Conservation (phyloP, 176 grass and related monocot species). For the Cenchrus americanus region DNA sequence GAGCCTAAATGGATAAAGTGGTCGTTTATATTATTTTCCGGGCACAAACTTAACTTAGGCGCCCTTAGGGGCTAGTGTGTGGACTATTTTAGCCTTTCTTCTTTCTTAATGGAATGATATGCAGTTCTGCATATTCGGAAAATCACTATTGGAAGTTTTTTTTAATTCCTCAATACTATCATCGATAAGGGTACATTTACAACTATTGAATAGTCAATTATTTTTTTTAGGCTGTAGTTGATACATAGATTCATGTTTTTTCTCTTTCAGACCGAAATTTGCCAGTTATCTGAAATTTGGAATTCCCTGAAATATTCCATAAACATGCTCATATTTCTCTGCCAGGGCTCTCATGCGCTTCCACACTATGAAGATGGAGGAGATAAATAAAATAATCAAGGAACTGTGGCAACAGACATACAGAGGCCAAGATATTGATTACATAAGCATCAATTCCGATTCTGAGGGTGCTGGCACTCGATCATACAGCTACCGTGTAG, state of each 20-base stretch:
- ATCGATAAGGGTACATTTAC: background rate
- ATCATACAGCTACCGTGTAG: slow-evolving; percentile 94
- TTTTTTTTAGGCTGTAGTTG: background rate
- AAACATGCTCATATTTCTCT: slow-evolving; percentile 31
- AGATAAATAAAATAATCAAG: slow-evolving; percentile 99
- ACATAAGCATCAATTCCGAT: slow-evolving; percentile 92
- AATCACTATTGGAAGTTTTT: background rate
- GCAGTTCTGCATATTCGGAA: no score
- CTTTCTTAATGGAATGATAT: no score
- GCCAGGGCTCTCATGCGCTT: slow-evolving; percentile 92
- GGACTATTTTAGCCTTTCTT: no score
- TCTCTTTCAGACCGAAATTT: background rate
- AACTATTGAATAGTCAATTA: background rate
- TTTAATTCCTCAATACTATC: background rate
- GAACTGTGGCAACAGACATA: slow-evolving; percentile 99
- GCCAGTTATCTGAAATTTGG: background rate
- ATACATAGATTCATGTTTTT: background rate
- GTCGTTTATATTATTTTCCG: no score
- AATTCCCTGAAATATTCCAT: background rate
- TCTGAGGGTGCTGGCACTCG: slow-evolving; percentile 88
- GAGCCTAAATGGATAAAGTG: no score
- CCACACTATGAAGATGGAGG: slow-evolving; percentile 99
- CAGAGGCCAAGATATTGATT: slow-evolving; percentile 97
- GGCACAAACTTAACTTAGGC: no score
- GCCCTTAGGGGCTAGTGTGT: no score